Evolutionary conservation across 805 yeast genomes (phyloP), one percentile per base, ranked within the genome.

Genomic region (Metschnikowia drakensbergensis): DNA sequence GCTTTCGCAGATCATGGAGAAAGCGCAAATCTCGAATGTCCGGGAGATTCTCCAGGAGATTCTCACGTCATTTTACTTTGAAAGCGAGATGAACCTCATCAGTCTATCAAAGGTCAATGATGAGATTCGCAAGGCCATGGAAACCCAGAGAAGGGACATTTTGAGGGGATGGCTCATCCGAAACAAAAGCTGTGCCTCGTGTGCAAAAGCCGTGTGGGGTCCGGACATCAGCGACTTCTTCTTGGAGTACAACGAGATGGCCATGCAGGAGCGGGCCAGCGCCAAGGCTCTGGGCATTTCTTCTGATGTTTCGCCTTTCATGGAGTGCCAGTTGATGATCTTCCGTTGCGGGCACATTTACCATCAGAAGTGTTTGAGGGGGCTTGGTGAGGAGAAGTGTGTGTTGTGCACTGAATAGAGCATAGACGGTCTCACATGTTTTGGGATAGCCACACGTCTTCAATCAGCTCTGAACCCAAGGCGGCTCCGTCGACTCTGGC

Each of bases 161-260:
- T 54, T 71, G 0, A 63, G 68, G 33, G 97, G 97, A 0, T 85
- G 95, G 89, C 41, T 55, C 6, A 58, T 71, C 3, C 61, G 50
- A n/a, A 54, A 74, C 1, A 68, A 66, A 27, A 80, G 75, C 42
- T 91, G 97, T 63, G 85, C 85, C 32, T 79, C 84, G 0, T 91
- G 97, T 64, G 91, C 88, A 1, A 82, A 81, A 52, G 69, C 69
- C 22, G 67, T 90, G 31, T 84, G 90, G 82, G 96, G 97, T 0
- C 63, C 79, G 1, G 80, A 81, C 1, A 61, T 86, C 2, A 68
- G 74, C 25, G 43, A 38, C 2, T 68, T 79, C 2, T 71, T 67
- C 6, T 23, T 32, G 22, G 43, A 22, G 2, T 17, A 23, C 22
- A 71, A 77, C 35, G 77, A 78, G 46, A 72, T 74, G 37, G 69